Base-by-base conservation (phyloP, 495 filamentous ascomycete genomes). In the Immersiella caudata region DNA sequence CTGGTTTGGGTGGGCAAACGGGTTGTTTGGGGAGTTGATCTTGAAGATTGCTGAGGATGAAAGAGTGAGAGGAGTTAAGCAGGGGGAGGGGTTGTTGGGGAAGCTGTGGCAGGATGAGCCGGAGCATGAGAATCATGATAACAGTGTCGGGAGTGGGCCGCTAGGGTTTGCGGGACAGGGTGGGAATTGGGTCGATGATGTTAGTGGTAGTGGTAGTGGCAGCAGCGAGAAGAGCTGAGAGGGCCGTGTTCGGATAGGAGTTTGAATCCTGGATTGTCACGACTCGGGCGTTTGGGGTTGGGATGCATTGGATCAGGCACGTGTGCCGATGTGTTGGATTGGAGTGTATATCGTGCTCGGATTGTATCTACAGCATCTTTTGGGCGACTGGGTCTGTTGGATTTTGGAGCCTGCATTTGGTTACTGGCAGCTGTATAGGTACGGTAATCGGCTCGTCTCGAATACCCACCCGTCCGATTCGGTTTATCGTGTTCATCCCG, bases 1-100 rank as follows among this genome's bases (percentile, higher is more conserved):
- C 69, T 90, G 88, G 87, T 90, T 90, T 63, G 88, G 87, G 1
- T 90, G 88, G 88, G 87, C 86, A 6, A 91, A 90, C 70, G 88
- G 88, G 18, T 75, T 91, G 64, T 89, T 90, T 72, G 88, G 88
- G 1, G 86, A 90, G 73, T 79, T 86, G 76, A 81, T 91, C 36
- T 67, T 91, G 68, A 61, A 58, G 64, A 76, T 78, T 60, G 70
- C 72, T 6, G 70, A 71, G 54, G 72, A 78, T 9, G 76, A 77
- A 62, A 51, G 73, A 66, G 49, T 11, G 58, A 68, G 70, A 65
- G 71, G 68, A 14, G 59, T 73, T 5, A 22, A 56, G 55, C 55
- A 63, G 18, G 67, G 62, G 6, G 58, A 69, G 27, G 72, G 76
- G 16, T 54, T 75, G 60, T 56, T 78, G 66, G 73, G 71, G 25